Percentiles rank a stretch among this genome's conserved stretches.
phyloP scores from a whole-genome alignment of 2,329 filamentous ascomycete species.

The Chaetomiaceae sp. region DNA sequence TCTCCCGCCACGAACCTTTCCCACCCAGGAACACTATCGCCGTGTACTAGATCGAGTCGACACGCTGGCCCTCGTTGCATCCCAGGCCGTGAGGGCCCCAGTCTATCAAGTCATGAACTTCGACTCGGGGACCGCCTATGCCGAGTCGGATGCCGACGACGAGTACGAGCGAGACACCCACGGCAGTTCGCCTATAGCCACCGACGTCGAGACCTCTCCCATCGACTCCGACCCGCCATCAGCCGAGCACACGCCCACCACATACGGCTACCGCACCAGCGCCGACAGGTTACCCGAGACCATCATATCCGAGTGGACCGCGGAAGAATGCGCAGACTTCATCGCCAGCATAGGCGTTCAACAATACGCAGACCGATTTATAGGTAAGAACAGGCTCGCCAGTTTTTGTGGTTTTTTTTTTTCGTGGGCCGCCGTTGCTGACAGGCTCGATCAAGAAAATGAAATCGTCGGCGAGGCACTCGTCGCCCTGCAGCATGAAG shows the following conservation, averaged over 20 bases:
- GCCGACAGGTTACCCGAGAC: conserved; percentile 67
- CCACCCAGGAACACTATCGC: conserved; percentile 9
- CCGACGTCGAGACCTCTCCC: conserved; percentile 64
- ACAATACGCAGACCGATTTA: conserved; percentile 77
- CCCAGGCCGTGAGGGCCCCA: conserved; percentile 24
- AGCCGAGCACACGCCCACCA: conserved; percentile 73
- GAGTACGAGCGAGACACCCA: conserved; percentile 73
- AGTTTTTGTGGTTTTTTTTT: too few relatives aligned
- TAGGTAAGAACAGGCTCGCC: conserved; percentile 57
- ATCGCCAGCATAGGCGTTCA: conserved; percentile 72
- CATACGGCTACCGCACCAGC: conserved; percentile 63
- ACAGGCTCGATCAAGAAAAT: conserved; percentile 63
- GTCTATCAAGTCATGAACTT: conserved; percentile 26
- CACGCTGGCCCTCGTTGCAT: conserved; percentile 20
- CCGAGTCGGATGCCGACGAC: conserved; percentile 77
- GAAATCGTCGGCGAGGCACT: conserved; percentile 90
- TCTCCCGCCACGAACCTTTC: too few relatives aligned
- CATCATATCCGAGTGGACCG: conserved; percentile 74
- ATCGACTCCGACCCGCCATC: conserved; percentile 69
- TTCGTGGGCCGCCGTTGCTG: conserved; percentile 1
- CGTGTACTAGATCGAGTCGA: background rate
- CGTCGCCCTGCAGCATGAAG: conserved; percentile 82
- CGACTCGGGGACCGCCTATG: conserved; percentile 58
- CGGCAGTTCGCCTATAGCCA: conserved; percentile 61
- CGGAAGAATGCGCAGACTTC: conserved; percentile 87